These are phyloP conservation scores for Thermothielavioides terrestris DNA, from an alignment of 495 filamentous ascomycete genomes.

Conservation along the genomic window DNA sequence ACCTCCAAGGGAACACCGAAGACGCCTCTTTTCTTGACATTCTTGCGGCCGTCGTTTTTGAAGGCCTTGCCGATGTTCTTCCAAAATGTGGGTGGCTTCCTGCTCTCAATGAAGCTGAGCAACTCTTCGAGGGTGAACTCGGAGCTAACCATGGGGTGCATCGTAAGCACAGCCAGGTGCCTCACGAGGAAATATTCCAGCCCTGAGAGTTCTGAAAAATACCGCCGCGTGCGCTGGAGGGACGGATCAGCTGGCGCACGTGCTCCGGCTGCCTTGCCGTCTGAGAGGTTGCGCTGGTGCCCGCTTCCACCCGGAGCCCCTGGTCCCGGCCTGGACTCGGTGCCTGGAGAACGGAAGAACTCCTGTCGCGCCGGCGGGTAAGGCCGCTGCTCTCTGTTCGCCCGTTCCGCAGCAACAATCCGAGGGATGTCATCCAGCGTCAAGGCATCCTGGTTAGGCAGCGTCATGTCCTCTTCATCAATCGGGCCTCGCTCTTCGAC, in stretches of 20 bases:
- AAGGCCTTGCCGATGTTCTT: slow-evolving; percentile 96
- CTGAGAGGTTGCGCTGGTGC: slow-evolving; percentile 70
- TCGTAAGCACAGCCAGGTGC: slow-evolving; percentile 87
- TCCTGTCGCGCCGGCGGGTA: slow-evolving; percentile 70
- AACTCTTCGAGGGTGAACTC: slow-evolving; percentile 91
- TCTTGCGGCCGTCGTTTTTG: slow-evolving; percentile 70
- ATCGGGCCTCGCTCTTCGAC: slow-evolving; percentile 75
- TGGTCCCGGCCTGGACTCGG: slow-evolving; percentile 50
- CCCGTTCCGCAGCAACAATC: slow-evolving; percentile 92
- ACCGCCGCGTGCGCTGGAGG: slow-evolving; percentile 57
- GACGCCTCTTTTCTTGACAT: slow-evolving; percentile 80
- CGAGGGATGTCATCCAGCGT: slow-evolving; percentile 96
- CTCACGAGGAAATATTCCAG: slow-evolving; percentile 96
- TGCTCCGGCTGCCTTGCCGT: slow-evolving; percentile 49
- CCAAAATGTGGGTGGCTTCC: slow-evolving; percentile 85
- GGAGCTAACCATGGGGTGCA: slow-evolving; percentile 86
- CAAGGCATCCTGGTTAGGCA: slow-evolving; percentile 83
- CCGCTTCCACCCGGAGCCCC: slow-evolving; percentile 29
- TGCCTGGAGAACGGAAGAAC: slow-evolving; percentile 55
- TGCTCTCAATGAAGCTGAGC: slow-evolving; percentile 87
- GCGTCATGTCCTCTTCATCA: slow-evolving; percentile 66
- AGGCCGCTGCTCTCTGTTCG: slow-evolving; percentile 82
- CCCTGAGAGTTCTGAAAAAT: slow-evolving; percentile 93
- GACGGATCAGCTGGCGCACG: slow-evolving; percentile 36
- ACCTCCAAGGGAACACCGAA: slow-evolving; percentile 82